phyloP scores from a whole-genome alignment of 306 rosid genomes.

The Citrullus colocynthis region DNA sequence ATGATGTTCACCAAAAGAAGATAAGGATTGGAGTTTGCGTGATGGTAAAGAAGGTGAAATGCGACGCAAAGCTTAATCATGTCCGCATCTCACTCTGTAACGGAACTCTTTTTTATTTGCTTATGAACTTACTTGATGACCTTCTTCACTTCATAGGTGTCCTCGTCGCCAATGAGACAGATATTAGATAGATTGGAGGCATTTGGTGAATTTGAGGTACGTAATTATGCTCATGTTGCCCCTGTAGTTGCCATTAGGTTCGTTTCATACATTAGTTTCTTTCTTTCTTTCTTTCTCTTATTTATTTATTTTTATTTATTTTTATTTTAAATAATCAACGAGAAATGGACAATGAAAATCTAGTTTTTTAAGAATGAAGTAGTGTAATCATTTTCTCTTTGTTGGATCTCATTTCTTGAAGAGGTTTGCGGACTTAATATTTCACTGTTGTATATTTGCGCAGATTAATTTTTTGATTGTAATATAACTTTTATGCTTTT shows the following conservation, averaged over 20 bases:
- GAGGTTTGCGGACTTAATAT: neutral
- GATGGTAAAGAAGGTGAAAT: slow-evolving; percentile 99
- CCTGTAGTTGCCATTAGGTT: neutral
- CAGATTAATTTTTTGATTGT: neutral
- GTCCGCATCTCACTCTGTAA: slow-evolving; percentile 5
- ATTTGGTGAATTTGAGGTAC: slow-evolving; percentile 91
- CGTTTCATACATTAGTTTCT: neutral
- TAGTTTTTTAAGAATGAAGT: neutral
- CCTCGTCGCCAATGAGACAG: slow-evolving; percentile 85
- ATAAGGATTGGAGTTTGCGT: slow-evolving; percentile 82
- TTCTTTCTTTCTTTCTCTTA: too few relatives aligned
- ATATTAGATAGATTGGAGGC: slow-evolving; percentile 75
- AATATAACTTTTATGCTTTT: neutral
- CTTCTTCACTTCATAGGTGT: slow-evolving; percentile 36
- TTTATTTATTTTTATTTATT: too few relatives aligned
- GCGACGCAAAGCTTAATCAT: slow-evolving; percentile 52
- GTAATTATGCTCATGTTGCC: neutral
- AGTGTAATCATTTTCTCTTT: neutral
- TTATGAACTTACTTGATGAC: slow-evolving; percentile 10
- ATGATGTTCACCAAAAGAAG: slow-evolving; percentile 27
- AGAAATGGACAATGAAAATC: neutral
- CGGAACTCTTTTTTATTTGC: neutral
- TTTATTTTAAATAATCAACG: neutral
- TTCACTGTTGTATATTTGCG: neutral
- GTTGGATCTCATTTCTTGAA: neutral